Percentiles rank a stretch among this genome's conserved stretches.
Evolutionary conservation across 768 basidiomycete genomes (phyloP).

Genomic region (Termitomyces sp.): DNA sequence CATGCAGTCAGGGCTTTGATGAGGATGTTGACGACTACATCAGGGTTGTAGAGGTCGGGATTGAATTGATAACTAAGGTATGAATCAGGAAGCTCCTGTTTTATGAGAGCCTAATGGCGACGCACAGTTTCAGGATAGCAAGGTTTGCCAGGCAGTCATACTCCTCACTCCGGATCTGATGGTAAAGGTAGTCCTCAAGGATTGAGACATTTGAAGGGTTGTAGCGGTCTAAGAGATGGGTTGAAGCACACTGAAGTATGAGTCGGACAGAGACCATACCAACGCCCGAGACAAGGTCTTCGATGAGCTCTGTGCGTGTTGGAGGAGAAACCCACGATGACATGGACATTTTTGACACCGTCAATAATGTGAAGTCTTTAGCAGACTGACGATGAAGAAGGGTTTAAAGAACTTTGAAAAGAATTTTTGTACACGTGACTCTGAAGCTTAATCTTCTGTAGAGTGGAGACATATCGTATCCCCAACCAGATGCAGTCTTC

Average conservation of each 20-base stretch:
- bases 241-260: slow-evolving; percentile 1
- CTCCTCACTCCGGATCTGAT: slow-evolving; percentile 85
- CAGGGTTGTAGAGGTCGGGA: slow-evolving; percentile 85
- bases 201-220: slow-evolving; percentile 92
- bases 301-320: slow-evolving; percentile 81
- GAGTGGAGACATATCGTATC: too few relatives aligned
- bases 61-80: slow-evolving; percentile 87
- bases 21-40: slow-evolving; percentile 92
- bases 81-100: background rate
- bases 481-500: background rate
- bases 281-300: slow-evolving; percentile 86
- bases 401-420: too few relatives aligned
- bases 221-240: slow-evolving; percentile 70
- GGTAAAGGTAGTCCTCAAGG: slow-evolving; percentile 94
- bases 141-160: slow-evolving; percentile 96
- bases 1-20: slow-evolving; percentile 83
- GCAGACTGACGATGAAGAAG: background rate
- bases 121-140: slow-evolving; percentile 88
- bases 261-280: slow-evolving; percentile 41
- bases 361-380: background rate
- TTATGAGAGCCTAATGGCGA: background rate
- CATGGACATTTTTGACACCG: slow-evolving; percentile 45
- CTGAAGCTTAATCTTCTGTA: background rate
- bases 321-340: slow-evolving; percentile 69
- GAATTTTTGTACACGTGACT: slow-evolving; percentile 25